phyloP scores from a whole-genome alignment of 768 basidiomycete species.

The Daedaleopsis sinensis region DNA sequence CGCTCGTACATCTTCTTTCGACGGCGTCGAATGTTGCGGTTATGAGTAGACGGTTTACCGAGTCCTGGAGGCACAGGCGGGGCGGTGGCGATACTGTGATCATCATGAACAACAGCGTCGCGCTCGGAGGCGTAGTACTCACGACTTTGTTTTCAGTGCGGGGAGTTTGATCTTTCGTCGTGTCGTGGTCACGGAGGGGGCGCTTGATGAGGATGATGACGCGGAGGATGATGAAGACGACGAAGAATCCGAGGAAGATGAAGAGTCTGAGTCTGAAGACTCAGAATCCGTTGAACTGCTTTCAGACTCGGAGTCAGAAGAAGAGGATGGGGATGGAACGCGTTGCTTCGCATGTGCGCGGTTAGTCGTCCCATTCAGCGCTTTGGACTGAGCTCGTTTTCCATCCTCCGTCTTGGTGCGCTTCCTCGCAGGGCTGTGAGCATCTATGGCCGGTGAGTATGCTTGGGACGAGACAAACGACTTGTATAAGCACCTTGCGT shows the following conservation, averaged over 20 bases:
- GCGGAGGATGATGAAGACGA: constrained; percentile 30
- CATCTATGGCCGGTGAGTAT: neutral
- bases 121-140: constrained; percentile 14
- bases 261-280: constrained; percentile 32
- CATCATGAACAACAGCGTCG: constrained; percentile 13
- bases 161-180: neutral
- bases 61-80: constrained; percentile 56
- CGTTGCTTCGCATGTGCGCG: neutral
- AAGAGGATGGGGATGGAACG: constrained; percentile 6
- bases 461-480: neutral
- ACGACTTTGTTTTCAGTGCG: neutral
- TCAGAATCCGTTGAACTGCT: constrained; percentile 22
- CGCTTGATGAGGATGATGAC: constrained; percentile 9
- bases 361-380: neutral
- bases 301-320: constrained; percentile 14
- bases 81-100: neutral
- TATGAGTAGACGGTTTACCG: constrained; percentile 59
- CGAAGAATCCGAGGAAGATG: constrained; percentile 30
- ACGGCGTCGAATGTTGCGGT: constrained; percentile 60
- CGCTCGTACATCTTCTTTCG: constrained; percentile 44
- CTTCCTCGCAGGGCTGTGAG: constrained; percentile 10
- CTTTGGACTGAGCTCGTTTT: neutral
- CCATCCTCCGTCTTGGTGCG: constrained; percentile 12
- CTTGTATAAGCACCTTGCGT: constrained; percentile 5
- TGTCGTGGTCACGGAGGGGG: constrained; percentile 2